A percentile compares a stretch with the other conserved stretches of the same genome.
phyloP scores from a whole-genome alignment of 345 rosid species.

The Eucalyptus tenuipes region DNA sequence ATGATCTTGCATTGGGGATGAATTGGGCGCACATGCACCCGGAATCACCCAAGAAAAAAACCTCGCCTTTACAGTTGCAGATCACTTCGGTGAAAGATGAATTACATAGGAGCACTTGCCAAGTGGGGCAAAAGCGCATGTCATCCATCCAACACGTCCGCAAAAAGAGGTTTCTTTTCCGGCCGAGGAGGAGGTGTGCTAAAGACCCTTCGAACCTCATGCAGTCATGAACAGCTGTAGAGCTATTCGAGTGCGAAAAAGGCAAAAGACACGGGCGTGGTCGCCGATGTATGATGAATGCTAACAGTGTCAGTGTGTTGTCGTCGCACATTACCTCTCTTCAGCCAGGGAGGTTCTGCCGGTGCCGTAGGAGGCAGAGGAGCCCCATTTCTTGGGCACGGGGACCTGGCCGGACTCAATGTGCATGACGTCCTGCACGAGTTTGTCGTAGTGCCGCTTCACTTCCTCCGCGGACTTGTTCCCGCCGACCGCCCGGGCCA shows the following conservation, averaged over 20 bases:
- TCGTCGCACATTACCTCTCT: neutral
- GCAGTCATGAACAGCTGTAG: neutral
- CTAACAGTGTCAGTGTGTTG: neutral
- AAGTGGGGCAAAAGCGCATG: neutral
- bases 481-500: slow-evolving; percentile 65
- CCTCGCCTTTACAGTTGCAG: neutral
- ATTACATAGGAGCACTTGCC: neutral
- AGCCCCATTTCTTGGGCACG: slow-evolving; percentile 44
- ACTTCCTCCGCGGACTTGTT: slow-evolving; percentile 81
- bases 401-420: slow-evolving; percentile 71
- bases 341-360: slow-evolving; percentile 28
- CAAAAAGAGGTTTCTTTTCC: neutral
- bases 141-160: neutral
- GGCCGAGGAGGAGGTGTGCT: neutral
- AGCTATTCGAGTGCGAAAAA: neutral
- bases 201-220: neutral
- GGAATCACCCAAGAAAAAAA: neutral
- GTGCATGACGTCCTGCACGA: slow-evolving; percentile 59
- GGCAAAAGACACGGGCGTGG: neutral
- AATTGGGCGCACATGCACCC: neutral
- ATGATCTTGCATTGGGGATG: neutral
- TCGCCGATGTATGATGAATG: neutral
- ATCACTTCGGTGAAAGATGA: neutral
- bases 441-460: slow-evolving; percentile 67
- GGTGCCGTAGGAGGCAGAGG: slow-evolving; percentile 14